Conservation (phyloP, 148 eudicot genomes). For the Rheum nobile region DNA sequence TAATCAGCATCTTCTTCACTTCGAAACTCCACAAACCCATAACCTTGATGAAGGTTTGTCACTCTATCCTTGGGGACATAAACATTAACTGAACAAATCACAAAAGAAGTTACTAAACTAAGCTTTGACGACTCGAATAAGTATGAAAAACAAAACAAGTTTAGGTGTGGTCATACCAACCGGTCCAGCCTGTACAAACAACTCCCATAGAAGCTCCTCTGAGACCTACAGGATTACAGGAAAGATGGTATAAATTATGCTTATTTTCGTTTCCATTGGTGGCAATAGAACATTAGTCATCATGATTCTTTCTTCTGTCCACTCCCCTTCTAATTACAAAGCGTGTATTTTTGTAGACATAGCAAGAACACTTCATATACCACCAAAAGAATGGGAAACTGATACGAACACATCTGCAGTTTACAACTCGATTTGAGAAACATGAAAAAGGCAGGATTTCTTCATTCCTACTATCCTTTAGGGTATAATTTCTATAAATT, state of each 20-base stretch:
- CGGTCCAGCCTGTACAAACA: slow-evolving; percentile 90
- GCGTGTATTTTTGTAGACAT: background rate
- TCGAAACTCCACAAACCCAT: slow-evolving; percentile 95
- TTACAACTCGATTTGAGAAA: background rate
- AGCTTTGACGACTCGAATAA: background rate
- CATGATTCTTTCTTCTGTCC: background rate
- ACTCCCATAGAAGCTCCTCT: slow-evolving; percentile 84
- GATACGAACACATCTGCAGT: background rate
- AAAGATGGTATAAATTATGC: background rate
- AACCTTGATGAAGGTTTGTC: slow-evolving; percentile 97
- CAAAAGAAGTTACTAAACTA: background rate
- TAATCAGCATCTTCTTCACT: slow-evolving; percentile 99
- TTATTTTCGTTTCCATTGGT: background rate
- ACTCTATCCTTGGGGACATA: slow-evolving; percentile 99
- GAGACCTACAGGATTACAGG: slow-evolving; percentile 45
- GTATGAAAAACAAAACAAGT: background rate
- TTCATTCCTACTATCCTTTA: background rate
- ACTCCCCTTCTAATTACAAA: background rate
- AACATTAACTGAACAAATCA: slow-evolving; percentile 61
- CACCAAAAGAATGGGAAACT: background rate
- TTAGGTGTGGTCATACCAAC: slow-evolving; percentile 41
- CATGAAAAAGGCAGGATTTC: background rate
- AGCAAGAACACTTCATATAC: background rate
- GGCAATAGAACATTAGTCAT: background rate
- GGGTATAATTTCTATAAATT: background rate